These are phyloP conservation scores for Neopestalotiopsis sp. DNA, from an alignment of 2,329 filamentous ascomycete species.

Conservation along the genomic window DNA sequence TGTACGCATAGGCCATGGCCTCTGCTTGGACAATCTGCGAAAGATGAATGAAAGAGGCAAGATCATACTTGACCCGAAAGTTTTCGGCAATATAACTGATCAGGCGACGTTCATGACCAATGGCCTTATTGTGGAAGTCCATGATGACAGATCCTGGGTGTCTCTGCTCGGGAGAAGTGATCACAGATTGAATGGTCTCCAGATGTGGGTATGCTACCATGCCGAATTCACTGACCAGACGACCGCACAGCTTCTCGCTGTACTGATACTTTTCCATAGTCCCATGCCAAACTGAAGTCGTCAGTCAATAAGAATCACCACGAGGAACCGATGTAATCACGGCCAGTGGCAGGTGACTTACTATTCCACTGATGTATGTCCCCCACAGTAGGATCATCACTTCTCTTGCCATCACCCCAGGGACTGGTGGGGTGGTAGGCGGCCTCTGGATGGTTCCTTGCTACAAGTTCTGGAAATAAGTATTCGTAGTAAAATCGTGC, in stretches of 20 bases:
- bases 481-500: constrained; percentile 83
- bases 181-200: constrained; percentile 71
- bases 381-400: constrained; percentile 72
- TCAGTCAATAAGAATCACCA: constrained; percentile 13
- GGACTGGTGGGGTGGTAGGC: constrained; percentile 78
- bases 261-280: constrained; percentile 81
- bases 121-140: constrained; percentile 84
- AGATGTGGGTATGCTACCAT: constrained; percentile 82
- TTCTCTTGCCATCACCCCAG: constrained; percentile 71
- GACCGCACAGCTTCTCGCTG: constrained; percentile 71
- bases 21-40: constrained; percentile 62
- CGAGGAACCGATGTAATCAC: too few relatives aligned
- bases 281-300: constrained; percentile 70
- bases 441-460: constrained; percentile 65
- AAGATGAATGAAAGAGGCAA: constrained; percentile 58
- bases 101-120: constrained; percentile 75
- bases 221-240: constrained; percentile 83
- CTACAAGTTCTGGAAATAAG: constrained; percentile 68
- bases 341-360: constrained; percentile 25
- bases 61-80: constrained; percentile 57
- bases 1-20: constrained; percentile 56
- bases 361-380: constrained; percentile 84
- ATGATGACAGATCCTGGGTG: constrained; percentile 73
- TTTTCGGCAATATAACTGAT: constrained; percentile 80
- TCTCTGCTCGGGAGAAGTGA: constrained; percentile 58